These are phyloP conservation scores for Penicillium freii DNA, from an alignment of 2,329 filamentous ascomycete species.

Conservation along the genomic window DNA sequence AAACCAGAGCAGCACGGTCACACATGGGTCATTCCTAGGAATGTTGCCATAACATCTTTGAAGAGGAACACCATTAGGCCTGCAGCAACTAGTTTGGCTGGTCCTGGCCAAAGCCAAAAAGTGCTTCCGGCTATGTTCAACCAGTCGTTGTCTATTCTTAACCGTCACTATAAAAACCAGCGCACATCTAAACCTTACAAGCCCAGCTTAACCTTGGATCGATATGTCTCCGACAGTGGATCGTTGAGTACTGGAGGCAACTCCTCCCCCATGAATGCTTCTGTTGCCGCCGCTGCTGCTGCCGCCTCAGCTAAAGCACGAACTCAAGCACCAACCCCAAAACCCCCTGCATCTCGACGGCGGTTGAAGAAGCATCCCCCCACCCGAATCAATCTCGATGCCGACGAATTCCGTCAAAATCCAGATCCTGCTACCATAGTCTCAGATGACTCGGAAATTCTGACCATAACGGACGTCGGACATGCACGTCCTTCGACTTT, in stretches of 20 bases:
- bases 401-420: constrained; percentile 37
- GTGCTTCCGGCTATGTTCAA: constrained; percentile 29
- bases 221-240: constrained; percentile 33
- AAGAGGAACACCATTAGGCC: constrained; percentile 36
- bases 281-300: background rate
- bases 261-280: constrained; percentile 2
- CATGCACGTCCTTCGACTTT: constrained; percentile 22
- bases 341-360: constrained; percentile 18
- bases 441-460: constrained; percentile 19
- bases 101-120: constrained; percentile 11
- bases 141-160: constrained; percentile 34
- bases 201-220: constrained; percentile 35
- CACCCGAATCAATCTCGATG: constrained; percentile 48
- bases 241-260: background rate
- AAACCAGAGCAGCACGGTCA: constrained; percentile 24
- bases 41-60: constrained; percentile 38
- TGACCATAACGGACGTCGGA: background rate
- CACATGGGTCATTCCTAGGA: constrained; percentile 37
- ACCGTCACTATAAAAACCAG: constrained; percentile 29
- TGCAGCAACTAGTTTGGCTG: constrained; percentile 33
- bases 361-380: constrained; percentile 41
- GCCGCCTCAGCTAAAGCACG: background rate
- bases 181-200: constrained; percentile 15
- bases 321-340: background rate
- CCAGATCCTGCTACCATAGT: constrained; percentile 40